phyloP scores from a whole-genome alignment of 2,329 filamentous ascomycete genomes.

The Ploettnerulaceae sp. region DNA sequence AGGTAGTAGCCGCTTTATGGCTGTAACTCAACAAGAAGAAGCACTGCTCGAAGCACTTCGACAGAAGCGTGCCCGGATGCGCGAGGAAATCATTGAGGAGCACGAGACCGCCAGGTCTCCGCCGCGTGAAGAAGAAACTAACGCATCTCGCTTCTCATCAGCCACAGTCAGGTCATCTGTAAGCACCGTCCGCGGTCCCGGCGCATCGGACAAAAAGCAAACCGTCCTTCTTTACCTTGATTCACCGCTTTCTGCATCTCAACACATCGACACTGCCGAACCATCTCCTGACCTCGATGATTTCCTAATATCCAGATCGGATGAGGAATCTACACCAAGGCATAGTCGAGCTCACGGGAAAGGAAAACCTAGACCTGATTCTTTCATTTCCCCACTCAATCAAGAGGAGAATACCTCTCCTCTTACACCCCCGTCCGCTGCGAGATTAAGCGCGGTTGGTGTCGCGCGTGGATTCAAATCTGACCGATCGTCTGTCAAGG shows the following conservation, averaged over 20 bases:
- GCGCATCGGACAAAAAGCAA: constrained; percentile 16
- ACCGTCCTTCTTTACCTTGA: constrained; percentile 29
- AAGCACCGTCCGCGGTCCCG: constrained; percentile 18
- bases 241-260: constrained; percentile 19
- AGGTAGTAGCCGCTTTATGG: constrained; percentile 39
- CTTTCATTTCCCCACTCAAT: constrained; percentile 9
- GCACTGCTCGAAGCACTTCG: constrained; percentile 46
- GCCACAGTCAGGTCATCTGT: constrained; percentile 12
- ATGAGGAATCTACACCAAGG: constrained; percentile 30
- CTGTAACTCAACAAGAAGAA: constrained; percentile 49
- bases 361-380: constrained; percentile 19
- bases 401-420: constrained; percentile 13
- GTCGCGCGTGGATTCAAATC: constrained; percentile 12
- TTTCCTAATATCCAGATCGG: constrained; percentile 28
- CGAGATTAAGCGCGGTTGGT: constrained; percentile 27
- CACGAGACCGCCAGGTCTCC: constrained; percentile 28
- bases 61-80: constrained; percentile 42
- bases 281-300: constrained; percentile 32
- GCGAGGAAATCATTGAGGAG: constrained; percentile 37
- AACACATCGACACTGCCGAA: constrained; percentile 25
- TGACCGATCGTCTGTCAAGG: constrained; percentile 5
- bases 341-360: constrained; percentile 17
- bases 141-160: constrained; percentile 16
- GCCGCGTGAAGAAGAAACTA: constrained; percentile 13
- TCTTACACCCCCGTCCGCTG: constrained; percentile 22